Percentiles rank a stretch among this genome's conserved stretches.
Evolutionary conservation across 306 rosid species (phyloP).

Genomic region (Amphicarpaea edgeworthii): DNA sequence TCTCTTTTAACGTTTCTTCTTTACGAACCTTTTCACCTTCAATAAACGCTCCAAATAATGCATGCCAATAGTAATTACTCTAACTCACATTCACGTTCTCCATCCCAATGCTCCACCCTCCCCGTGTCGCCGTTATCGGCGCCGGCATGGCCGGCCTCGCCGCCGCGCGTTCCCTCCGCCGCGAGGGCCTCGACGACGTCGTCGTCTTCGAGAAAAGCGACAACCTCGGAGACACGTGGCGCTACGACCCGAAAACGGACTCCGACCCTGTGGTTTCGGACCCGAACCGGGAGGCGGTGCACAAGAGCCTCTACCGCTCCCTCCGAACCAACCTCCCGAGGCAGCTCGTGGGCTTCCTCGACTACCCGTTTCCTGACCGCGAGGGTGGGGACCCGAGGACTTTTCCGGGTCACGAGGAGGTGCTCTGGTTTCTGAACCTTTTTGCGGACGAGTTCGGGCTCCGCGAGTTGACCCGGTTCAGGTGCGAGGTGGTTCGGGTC

Average conservation of each 20-base stretch:
- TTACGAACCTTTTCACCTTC: too few species aligned
- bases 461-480: slow-evolving; percentile 17
- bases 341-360: slow-evolving; percentile 37
- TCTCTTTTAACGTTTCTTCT: too few species aligned
- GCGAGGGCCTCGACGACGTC: slow-evolving; percentile 39
- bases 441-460: slow-evolving; percentile 37
- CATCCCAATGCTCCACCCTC: not conserved
- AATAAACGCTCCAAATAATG: not conserved
- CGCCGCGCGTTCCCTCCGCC: slow-evolving; percentile 36
- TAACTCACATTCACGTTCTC: not conserved
- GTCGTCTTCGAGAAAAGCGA: slow-evolving; percentile 41
- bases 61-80: too few species aligned
- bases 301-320: slow-evolving; percentile 35
- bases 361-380: slow-evolving; percentile 31
- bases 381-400: slow-evolving; percentile 31
- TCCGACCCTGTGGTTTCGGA: slow-evolving; percentile 34
- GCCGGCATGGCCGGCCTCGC: slow-evolving; percentile 43
- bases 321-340: slow-evolving; percentile 43
- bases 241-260: slow-evolving; percentile 25
- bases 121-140: slow-evolving; percentile 40
- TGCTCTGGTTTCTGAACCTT: slow-evolving; percentile 30
- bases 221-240: slow-evolving; percentile 29
- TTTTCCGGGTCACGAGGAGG: slow-evolving; percentile 48
- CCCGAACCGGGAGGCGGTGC: slow-evolving; percentile 31
- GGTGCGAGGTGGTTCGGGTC: slow-evolving; percentile 37